A percentile compares a stretch with the other conserved stretches of the same genome.
These are phyloP conservation scores for Auricularia sp. DNA, from an alignment of 768 basidiomycete species.

Conservation along the genomic window DNA sequence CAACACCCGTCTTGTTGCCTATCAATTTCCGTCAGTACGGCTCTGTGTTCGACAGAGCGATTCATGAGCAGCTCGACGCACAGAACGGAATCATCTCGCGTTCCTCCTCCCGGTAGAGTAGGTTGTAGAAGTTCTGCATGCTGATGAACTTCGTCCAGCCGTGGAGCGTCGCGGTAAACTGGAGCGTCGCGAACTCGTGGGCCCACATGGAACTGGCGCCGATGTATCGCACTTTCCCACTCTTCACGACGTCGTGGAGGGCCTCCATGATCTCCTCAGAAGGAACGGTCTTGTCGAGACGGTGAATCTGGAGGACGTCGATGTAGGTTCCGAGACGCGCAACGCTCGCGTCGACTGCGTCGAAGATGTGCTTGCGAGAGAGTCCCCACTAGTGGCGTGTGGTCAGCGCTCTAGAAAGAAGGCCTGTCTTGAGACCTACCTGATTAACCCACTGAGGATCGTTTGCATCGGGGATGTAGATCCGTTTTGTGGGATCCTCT, in stretches of 20 bases:
- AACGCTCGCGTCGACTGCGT: slow-evolving; percentile 30
- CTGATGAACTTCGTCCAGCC: slow-evolving; percentile 47
- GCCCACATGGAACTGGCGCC: slow-evolving; percentile 38
- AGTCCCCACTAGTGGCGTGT: neutral
- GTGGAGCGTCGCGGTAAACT: slow-evolving; percentile 33
- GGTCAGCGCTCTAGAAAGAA: slow-evolving; percentile 18
- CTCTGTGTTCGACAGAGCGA: neutral
- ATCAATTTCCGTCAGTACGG: neutral
- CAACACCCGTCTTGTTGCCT: slow-evolving; percentile 38
- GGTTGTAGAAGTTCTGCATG: slow-evolving; percentile 45
- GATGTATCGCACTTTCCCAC: slow-evolving; percentile 42
- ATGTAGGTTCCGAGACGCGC: slow-evolving; percentile 36
- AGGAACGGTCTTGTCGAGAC: slow-evolving; percentile 28
- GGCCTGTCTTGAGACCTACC: slow-evolving; percentile 22
- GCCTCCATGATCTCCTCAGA: slow-evolving; percentile 41
- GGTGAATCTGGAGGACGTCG: slow-evolving; percentile 39
- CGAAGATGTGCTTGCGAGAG: slow-evolving; percentile 36
- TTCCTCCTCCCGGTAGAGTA: slow-evolving; percentile 45
- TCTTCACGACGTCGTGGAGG: slow-evolving; percentile 38
- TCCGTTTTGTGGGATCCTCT: neutral
- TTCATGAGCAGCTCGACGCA: neutral
- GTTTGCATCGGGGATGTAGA: neutral
- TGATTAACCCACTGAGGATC: slow-evolving; percentile 2
- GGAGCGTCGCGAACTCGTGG: slow-evolving; percentile 35
- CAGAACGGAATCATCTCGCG: slow-evolving; percentile 9